Conservation (phyloP, 805 yeast genomes). For the Wickerhamomyces ciferrii region DNA sequence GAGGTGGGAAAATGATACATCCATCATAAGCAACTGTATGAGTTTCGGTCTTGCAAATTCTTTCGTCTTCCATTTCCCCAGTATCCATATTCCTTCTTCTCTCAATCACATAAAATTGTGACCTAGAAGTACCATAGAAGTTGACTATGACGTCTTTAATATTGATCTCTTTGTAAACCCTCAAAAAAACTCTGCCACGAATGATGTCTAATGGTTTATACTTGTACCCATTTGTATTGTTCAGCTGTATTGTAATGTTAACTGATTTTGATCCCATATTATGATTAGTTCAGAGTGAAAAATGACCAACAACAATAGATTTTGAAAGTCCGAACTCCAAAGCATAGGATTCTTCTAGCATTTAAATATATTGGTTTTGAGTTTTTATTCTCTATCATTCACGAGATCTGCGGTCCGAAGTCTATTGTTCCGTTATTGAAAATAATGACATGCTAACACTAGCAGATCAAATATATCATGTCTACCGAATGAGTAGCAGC, state of each 20-base stretch:
- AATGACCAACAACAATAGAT: no score
- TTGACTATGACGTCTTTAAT: not conserved
- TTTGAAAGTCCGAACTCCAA: no score
- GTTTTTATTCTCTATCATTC: no score
- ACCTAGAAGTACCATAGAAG: not conserved
- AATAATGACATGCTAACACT: no score
- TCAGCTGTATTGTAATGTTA: not conserved
- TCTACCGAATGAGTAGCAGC: no score
- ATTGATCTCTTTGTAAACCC: not conserved
- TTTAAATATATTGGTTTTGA: no score
- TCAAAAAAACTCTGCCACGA: not conserved
- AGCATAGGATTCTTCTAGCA: no score
- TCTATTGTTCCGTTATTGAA: no score
- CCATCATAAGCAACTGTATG: constrained; percentile 42
- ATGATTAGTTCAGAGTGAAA: not conserved
- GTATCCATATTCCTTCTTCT: not conserved
- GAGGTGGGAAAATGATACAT: constrained; percentile 42
- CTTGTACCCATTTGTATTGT: not conserved
- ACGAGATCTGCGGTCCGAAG: no score
- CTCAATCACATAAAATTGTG: not conserved
- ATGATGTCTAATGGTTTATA: not conserved
- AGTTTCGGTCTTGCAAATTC: not conserved
- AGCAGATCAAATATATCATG: no score
- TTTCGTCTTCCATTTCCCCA: no score
- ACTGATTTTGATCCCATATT: not conserved